A percentile compares a stretch with the other conserved stretches of the same genome.
phyloP scores from a whole-genome alignment of 2,329 filamentous ascomycete genomes.

The Pseudogymnoascus sp. region DNA sequence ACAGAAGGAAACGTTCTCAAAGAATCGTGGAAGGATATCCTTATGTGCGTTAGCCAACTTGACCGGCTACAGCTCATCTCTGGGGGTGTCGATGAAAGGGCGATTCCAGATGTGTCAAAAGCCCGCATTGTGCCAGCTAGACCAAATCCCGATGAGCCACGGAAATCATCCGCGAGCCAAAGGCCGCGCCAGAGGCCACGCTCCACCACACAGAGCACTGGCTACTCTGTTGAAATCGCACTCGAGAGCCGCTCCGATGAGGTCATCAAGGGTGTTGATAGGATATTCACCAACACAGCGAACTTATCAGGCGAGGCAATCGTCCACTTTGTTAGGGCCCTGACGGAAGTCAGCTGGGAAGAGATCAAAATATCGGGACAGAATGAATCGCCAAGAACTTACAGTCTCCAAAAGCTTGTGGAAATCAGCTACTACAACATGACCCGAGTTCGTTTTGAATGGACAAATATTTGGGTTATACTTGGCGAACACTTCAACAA shows the following conservation, averaged over 20 bases:
- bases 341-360: conserved; percentile 97
- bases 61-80: conserved; percentile 93
- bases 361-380: conserved; percentile 96
- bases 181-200: conserved; percentile 43
- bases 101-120: conserved; percentile 85
- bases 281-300: conserved; percentile 94
- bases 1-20: conserved; percentile 85
- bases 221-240: conserved; percentile 69
- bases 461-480: conserved; percentile 95
- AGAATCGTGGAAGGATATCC: conserved; percentile 88
- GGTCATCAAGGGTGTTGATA: conserved; percentile 84
- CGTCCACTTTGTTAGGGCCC: conserved; percentile 82
- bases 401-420: conserved; percentile 94
- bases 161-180: conserved; percentile 54
- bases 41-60: conserved; percentile 92
- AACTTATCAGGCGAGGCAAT: conserved; percentile 91
- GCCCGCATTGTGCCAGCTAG: conserved; percentile 60
- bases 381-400: conserved; percentile 90
- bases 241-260: conserved; percentile 88
- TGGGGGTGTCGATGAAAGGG: conserved; percentile 85
- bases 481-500: conserved; percentile 98
- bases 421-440: conserved; percentile 99
- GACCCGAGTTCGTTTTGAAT: conserved; percentile 95
- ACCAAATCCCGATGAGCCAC: conserved; percentile 45
- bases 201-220: conserved; percentile 37